Conservation (phyloP, 352 stramenopile genomes). For the Phytophthora nicotianae region DNA sequence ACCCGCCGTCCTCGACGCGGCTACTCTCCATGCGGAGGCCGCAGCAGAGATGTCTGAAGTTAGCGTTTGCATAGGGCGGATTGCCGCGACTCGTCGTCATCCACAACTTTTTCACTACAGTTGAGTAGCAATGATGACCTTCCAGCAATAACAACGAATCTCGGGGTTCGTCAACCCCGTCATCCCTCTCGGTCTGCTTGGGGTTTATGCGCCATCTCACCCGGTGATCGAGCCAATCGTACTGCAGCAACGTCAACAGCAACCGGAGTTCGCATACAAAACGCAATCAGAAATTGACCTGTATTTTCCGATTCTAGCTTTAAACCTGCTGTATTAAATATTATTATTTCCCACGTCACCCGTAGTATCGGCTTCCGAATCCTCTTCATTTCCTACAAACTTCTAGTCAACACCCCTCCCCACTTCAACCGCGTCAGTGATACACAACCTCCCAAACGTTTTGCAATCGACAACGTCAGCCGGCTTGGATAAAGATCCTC, state of each 20-base stretch:
- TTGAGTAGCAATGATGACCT: slow-evolving; percentile 1
- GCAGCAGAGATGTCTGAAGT: slow-evolving; percentile 33
- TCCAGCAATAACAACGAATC: not conserved
- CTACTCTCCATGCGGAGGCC: slow-evolving; percentile 8
- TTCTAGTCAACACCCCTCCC: slow-evolving; percentile 23
- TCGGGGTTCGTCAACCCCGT: not conserved
- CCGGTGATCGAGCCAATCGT: not conserved
- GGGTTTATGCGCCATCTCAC: not conserved
- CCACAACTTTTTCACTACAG: no score
- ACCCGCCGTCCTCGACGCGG: no score
- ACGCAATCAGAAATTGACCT: not conserved
- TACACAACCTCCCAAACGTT: slow-evolving; percentile 9
- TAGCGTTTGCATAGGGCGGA: slow-evolving; percentile 27
- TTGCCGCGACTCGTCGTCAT: slow-evolving; percentile 8
- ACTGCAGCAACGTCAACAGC: not conserved
- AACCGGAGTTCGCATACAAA: not conserved
- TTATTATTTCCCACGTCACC: not conserved
- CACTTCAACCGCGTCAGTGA: slow-evolving; percentile 14
- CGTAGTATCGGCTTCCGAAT: slow-evolving; percentile 5
- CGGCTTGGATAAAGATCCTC: not conserved
- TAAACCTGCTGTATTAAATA: not conserved
- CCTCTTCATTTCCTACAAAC: slow-evolving; percentile 7
- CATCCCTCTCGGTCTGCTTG: not conserved
- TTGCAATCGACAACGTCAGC: slow-evolving; percentile 14
- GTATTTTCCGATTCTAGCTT: not conserved